Base-by-base conservation (phyloP, 805 yeast genomes). In the Scheffersomyces coipomensis region DNA sequence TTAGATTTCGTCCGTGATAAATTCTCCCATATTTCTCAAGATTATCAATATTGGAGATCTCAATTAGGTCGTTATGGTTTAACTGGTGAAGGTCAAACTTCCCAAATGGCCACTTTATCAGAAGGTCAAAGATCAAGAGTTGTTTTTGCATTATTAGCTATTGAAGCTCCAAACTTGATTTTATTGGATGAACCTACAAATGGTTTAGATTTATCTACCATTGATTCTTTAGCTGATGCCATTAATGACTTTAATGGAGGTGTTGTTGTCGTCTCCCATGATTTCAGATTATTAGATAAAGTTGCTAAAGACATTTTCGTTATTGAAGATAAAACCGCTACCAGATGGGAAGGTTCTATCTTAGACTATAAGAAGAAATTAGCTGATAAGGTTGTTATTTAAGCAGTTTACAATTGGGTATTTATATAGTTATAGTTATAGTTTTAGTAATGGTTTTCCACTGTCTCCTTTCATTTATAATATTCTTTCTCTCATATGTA, bases 41-140 rank as follows among this genome's bases (percentile, higher is more conserved):
- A 93, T 73, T 90, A 83, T 84, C 98, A 93, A 77, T 93, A 89
- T 79, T 86, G 95, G 95, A 88, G 99, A 76, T 88, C 85, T 55
- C 98, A 91, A 73, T 78, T 93, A 56, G 99, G 99, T 60, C 87
- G 97, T 71, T 93, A 85, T 60, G 99, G 99, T 71, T 80, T 93
- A 59, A 91, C 98, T 47, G 99, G 99, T 73, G 98, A 93, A 73
- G 95, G 91, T 48, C 99, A 93, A 76, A 93, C 98, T 41, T 87
- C 97, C 32, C 90, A 88, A 64, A 93, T 93, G 98, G 98, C 96
- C 53, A 93, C 99, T 13, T 71, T 93, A 50, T 90, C 97, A 15
- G 99, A 93, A 77, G 99, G 99, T 68, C 99, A 93, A 78, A 86
- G 98, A 75, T 91, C 98, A 49, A 85, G 99, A 73, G 99, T 93